Percentiles rank a stretch among this genome's conserved stretches.
Evolutionary conservation across 225 moss, liverwort and hornwort genomes (phyloP).

Genomic region (Rhytidiadelphus loreus): DNA sequence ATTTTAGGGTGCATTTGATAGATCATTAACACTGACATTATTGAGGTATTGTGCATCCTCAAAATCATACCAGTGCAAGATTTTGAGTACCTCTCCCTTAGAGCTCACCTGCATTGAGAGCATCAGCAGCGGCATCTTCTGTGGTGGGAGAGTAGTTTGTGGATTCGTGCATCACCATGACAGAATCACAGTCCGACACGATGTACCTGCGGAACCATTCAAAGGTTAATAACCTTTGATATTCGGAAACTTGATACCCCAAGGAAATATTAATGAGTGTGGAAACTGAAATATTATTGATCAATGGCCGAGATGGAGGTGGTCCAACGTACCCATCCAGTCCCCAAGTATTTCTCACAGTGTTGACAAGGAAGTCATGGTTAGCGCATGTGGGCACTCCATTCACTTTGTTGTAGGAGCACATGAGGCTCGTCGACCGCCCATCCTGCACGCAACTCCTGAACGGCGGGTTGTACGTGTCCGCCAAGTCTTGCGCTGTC

Average conservation of each 20-base stretch:
- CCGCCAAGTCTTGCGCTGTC: slow-evolving; percentile 79
- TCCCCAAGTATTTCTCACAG: slow-evolving; percentile 54
- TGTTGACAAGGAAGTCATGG: slow-evolving; percentile 56
- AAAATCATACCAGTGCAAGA: background rate
- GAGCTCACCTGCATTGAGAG: slow-evolving; percentile 56
- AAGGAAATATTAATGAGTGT: background rate
- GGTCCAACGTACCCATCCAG: slow-evolving; percentile 40
- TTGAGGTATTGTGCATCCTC: background rate
- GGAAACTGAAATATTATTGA: background rate
- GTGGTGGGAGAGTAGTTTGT: slow-evolving; percentile 55
- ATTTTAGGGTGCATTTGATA: background rate
- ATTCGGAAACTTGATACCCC: background rate
- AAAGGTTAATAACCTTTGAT: background rate
- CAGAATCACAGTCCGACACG: slow-evolving; percentile 91
- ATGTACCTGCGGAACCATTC: slow-evolving; percentile 43
- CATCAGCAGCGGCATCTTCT: slow-evolving; percentile 78
- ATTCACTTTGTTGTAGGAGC: slow-evolving; percentile 79
- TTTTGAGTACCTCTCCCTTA: background rate
- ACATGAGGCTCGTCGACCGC: slow-evolving; percentile 77
- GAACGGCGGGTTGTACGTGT: slow-evolving; percentile 85
- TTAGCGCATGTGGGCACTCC: slow-evolving; percentile 77
- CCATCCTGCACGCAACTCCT: slow-evolving; percentile 72
- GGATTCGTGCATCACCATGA: slow-evolving; percentile 70
- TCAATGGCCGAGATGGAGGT: too few species aligned
- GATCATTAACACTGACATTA: background rate